Base-by-base conservation (phyloP, 305 asterid genomes). In the Withania somnifera region DNA sequence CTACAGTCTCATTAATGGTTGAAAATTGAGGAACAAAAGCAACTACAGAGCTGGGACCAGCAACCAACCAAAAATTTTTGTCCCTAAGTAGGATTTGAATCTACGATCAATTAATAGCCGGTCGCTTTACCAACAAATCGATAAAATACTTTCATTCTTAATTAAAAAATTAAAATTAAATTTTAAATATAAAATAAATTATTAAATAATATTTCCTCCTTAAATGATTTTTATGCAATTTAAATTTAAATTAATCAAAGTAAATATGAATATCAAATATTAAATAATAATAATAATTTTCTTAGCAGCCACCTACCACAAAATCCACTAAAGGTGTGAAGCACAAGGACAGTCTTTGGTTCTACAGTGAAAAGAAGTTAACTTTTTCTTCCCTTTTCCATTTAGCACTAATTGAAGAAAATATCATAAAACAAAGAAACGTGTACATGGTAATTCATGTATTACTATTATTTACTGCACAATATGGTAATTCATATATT, bases 271-370 rank as follows among this genome's bases (percentile, higher is more conserved):
- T 30, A 63, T 28, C 3, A 15, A 0, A 28, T 2, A 61, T 15
- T 5, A 15, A 15, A 14, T 6, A 1, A 5, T 6, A 1, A 6
- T 28, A 1, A 32, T 1, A 32, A n/a, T n/a, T n/a, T n/a, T n/a
- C n/a, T n/a, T n/a, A 32, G 2, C 11, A 3, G 58, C 60, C 40
- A 50, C 79, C 79, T 26, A 75, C 45, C 79, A 50, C 45, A 75
- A 28, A 75, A 75, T 15, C 28, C n/a, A 50, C 1, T n/a, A n/a
- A 15, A 75, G 79, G 79, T 26, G 79, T 75, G 61, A 47, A 47
- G 79, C 19, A 75, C 79, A 75, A 50, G 42, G 61, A 75, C 7
- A 8, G 45, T 73, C 79, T 45, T 75, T 75, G 60, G 61, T 50
- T 30, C 22, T 75, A 50, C 45, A 75, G 79, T 26, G 5, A 73